Evolutionary conservation across 495 filamentous ascomycete species (phyloP), one percentile per base, ranked within the genome.

Genomic region (Aspergillus coremiiformis): DNA sequence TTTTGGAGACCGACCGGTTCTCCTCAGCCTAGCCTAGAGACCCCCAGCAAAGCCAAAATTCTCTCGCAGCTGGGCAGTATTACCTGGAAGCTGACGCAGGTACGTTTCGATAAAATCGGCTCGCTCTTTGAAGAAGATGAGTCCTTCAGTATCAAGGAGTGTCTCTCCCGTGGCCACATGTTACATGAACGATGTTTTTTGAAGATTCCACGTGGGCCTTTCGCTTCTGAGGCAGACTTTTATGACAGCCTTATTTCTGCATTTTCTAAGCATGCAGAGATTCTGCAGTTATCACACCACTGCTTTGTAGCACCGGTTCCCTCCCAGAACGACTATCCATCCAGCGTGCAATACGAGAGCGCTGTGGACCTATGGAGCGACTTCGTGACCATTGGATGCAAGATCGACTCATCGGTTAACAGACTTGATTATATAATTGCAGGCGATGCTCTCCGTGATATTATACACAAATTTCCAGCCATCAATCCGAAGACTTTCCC

Each of bases 81-180:
- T 39, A 61, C 53, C 23, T 64, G 44, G 47, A 35, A n/a, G n/a
- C 58, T 64, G 41, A 53, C 54, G 15, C 62, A 61, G 39, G 49
- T 61, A 17, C 62, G 62, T 5, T 61, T 64, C 39, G 56, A 61
- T 37, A 47, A 48, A 32, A 61, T 64, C 26, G 58, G 62, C 45
- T 61, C 58, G n/a, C 53, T 64, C 7, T 57, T 61, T 26, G 54
- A 61, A 49, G 41, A 53, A 30, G n/a, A 57, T 29, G 56, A 33
- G 10, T 30, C 37, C 30, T 58, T 65, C 45, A 23, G 42, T 19
- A 39, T 62, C n/a, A n/a, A 44, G 46, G 59, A 62, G 49, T 59
- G 56, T 53, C 56, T 65, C 43, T 62, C 59, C 17, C 59, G 62
- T 30, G 56, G 62, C 32, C 62, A 65, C 30, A 44, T 62, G 10